Conservation (phyloP, 1,284 basidiomycete species). For the Agroathelia rolfsii region DNA sequence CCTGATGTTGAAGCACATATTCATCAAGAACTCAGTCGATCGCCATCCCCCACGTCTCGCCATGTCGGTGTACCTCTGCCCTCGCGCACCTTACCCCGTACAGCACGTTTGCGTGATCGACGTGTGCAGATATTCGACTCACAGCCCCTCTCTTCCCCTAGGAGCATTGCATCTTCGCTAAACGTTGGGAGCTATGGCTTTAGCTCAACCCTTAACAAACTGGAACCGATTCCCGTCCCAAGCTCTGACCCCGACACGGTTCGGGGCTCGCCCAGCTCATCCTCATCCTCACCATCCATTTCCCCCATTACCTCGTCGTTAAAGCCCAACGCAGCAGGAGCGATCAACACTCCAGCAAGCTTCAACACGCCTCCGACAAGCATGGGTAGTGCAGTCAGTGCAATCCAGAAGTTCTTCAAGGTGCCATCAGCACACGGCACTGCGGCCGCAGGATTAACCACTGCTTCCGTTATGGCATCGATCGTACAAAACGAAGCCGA, state of each 20-base stretch:
- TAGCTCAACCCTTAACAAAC: constrained; percentile 19
- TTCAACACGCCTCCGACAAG: constrained; percentile 50
- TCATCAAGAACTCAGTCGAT: constrained; percentile 49
- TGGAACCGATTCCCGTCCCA: constrained; percentile 13
- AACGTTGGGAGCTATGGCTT: constrained; percentile 29
- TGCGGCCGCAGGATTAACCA: too few relatives aligned
- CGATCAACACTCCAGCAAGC: constrained; percentile 34
- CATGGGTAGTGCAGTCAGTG: constrained; percentile 33
- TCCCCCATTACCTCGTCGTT: constrained; percentile 16
- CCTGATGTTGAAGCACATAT: constrained; percentile 68
- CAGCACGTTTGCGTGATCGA: constrained; percentile 35
- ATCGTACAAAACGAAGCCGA: constrained; percentile 20
- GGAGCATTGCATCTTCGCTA: constrained; percentile 44
- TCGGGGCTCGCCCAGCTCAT: constrained; percentile 40
- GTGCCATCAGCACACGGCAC: constrained; percentile 26
- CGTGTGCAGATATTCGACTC: constrained; percentile 74
- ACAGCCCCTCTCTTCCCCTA: constrained; percentile 49
- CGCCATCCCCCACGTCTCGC: constrained; percentile 57
- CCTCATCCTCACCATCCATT: constrained; percentile 37
- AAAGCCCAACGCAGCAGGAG: constrained; percentile 27
- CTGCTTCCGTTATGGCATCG: too few relatives aligned
- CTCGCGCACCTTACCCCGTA: constrained; percentile 44
- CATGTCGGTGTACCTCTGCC: constrained; percentile 59
- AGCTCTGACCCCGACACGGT: constrained; percentile 20
- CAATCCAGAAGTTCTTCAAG: constrained; percentile 29